Evolutionary conservation across 1,284 basidiomycete species (phyloP).

Genomic region (Leccinum pachyderme): DNA sequence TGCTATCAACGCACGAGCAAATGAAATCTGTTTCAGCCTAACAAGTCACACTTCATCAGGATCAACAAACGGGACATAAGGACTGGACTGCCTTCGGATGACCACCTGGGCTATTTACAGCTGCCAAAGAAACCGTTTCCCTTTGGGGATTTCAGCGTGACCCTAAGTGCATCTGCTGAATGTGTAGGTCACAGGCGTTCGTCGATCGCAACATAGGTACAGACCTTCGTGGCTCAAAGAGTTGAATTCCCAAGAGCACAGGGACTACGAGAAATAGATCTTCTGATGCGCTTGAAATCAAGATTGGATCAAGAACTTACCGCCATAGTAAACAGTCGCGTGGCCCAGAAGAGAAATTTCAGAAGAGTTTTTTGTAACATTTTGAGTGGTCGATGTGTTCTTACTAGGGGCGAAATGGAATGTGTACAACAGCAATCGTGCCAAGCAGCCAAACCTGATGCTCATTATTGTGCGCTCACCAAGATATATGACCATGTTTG

Average conservation of each 20-base stretch:
- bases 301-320: not conserved
- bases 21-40: conserved; percentile 8
- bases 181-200: not conserved
- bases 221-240: not conserved
- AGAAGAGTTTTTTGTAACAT: not conserved
- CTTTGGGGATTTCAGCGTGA: not conserved
- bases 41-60: not conserved
- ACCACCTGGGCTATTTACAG: not conserved
- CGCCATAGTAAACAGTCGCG: not conserved
- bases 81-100: not conserved
- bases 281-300: not conserved
- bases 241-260: not conserved
- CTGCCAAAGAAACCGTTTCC: not conserved
- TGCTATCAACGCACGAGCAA: not conserved
- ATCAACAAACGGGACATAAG: not conserved
- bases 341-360: not conserved
- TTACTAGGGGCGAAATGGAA: not conserved
- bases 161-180: not conserved
- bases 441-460: not conserved
- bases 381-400: not conserved
- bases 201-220: not conserved
- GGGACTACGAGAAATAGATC: not conserved
- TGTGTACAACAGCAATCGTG: not conserved
- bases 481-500: not conserved
- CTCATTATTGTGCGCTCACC: not conserved